Conservation (phyloP, 495 filamentous ascomycete species). For the Rostrohypoxylon terebratum region DNA sequence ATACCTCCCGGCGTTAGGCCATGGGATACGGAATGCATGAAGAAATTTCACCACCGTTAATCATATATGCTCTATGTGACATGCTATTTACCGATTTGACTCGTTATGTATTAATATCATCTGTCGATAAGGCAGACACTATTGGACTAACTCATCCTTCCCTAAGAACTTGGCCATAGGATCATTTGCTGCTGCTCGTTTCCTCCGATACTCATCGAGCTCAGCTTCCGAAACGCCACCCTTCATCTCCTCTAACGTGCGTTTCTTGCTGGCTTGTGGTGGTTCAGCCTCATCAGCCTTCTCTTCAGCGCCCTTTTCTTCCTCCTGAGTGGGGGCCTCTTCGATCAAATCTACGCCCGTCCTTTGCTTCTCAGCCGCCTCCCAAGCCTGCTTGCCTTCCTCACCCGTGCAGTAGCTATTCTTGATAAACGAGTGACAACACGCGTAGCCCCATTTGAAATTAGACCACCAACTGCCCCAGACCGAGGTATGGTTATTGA, state of each 20-base stretch:
- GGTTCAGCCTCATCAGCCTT: conserved; percentile 50
- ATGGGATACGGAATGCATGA: conserved; percentile 55
- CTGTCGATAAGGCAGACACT: conserved; percentile 12
- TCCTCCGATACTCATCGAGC: conserved; percentile 82
- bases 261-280: conserved; percentile 64
- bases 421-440: conserved; percentile 91
- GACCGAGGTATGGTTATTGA: conserved; percentile 91
- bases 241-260: conserved; percentile 78
- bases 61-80: conserved; percentile 34
- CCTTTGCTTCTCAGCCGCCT: conserved; percentile 70
- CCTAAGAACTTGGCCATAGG: conserved; percentile 83
- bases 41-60: conserved; percentile 47
- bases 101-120: conserved; percentile 9
- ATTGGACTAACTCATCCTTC: conserved; percentile 50
- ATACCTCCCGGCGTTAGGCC: conserved; percentile 54
- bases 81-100: conserved; percentile 13
- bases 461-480: conserved; percentile 99
- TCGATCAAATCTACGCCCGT: conserved; percentile 60
- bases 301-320: conserved; percentile 41
- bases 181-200: conserved; percentile 75
- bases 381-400: conserved; percentile 78
- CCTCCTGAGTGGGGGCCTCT: conserved; percentile 39
- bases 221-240: conserved; percentile 83
- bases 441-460: conserved; percentile 97
- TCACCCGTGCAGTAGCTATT: conserved; percentile 98